Evolutionary conservation across 768 basidiomycete genomes (phyloP).

Genomic region (Sporobolomyces phaffii): DNA sequence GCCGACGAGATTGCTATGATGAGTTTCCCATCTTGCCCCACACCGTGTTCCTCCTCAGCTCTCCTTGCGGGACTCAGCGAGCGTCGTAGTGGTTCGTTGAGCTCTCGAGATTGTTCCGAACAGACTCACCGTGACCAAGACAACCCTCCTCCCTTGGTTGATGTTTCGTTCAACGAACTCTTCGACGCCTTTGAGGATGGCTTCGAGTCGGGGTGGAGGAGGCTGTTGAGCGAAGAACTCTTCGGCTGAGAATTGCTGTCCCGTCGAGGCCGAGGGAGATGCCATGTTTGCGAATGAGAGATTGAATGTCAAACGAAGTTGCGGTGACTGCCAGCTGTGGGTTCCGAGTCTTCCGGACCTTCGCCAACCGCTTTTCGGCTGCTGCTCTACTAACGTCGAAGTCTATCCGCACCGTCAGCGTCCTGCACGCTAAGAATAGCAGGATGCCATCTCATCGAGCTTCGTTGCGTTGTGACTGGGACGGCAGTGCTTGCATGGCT

Average conservation of each 20-base stretch:
- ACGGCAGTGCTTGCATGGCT: no score
- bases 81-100: background rate
- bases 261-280: background rate
- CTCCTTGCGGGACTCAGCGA: background rate
- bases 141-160: conserved; percentile 64
- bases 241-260: conserved; percentile 48
- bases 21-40: no score
- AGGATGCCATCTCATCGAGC: no score
- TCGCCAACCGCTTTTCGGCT: no score
- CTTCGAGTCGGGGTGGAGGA: conserved; percentile 65
- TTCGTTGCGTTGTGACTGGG: no score
- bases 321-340: no score
- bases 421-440: no score
- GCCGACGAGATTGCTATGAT: no score
- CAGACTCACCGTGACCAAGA: conserved; percentile 78
- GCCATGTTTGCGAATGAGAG: background rate
- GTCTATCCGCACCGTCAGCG: no score
- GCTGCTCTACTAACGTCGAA: no score
- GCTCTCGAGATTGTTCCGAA: background rate
- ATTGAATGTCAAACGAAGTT: no score
- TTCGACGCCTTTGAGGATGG: conserved; percentile 60
- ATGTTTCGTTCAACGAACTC: conserved; percentile 67
- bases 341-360: no score
- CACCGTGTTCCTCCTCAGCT: background rate
- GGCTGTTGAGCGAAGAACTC: conserved; percentile 83